These are phyloP conservation scores for Circinella minor DNA, from an alignment of 371 early-diverging fungal species.

Conservation along the genomic window DNA sequence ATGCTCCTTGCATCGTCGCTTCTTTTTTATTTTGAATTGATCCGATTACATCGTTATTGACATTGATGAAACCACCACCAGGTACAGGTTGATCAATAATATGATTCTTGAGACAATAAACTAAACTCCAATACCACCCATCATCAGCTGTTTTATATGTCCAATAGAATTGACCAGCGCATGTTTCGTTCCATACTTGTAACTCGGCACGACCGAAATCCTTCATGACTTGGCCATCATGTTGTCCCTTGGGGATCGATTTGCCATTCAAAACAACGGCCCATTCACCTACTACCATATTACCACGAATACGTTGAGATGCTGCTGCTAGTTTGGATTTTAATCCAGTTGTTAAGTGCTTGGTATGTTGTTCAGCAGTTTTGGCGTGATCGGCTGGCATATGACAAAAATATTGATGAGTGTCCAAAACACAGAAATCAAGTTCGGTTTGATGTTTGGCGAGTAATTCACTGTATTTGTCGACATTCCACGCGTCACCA, in stretches of 20 bases:
- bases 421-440: conserved; percentile 32
- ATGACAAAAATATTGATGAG: conserved; percentile 40
- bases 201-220: conserved; percentile 24
- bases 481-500: conserved; percentile 31
- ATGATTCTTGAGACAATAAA: conserved; percentile 30
- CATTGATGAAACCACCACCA: conserved; percentile 5
- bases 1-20: conserved; percentile 1
- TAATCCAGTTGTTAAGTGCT: conserved; percentile 18
- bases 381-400: conserved; percentile 26
- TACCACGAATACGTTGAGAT: conserved; percentile 20
- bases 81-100: conserved; percentile 13
- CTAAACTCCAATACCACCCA: conserved; percentile 34
- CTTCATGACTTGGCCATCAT: conserved; percentile 28
- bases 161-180: conserved; percentile 37
- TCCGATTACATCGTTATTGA: background rate
- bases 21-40: background rate
- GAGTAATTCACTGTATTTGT: conserved; percentile 27
- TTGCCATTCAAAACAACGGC: conserved; percentile 29
- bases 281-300: conserved; percentile 38
- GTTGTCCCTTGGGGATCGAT: conserved; percentile 21
- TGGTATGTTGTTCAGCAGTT: conserved; percentile 26
- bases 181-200: conserved; percentile 21
- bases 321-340: conserved; percentile 9
- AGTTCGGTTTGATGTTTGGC: conserved; percentile 10
- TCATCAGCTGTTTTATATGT: conserved; percentile 39